Base-by-base conservation (phyloP, 78 protist genomes). In the Capsaspora owczarzaki region DNA sequence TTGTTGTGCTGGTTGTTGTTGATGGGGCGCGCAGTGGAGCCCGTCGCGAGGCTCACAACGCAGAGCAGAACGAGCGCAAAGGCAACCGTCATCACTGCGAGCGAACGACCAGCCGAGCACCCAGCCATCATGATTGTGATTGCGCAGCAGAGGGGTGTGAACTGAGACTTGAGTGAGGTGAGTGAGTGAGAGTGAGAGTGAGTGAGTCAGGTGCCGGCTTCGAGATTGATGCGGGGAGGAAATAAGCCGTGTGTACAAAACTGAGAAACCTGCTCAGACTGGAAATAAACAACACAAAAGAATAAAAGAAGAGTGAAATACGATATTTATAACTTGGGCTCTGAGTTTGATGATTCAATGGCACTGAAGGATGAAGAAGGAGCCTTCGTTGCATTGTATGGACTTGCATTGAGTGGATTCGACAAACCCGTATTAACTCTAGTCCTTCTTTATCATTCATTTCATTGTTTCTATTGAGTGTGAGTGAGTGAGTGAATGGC, bases 301-400 rank as follows among this genome's bases (percentile, higher is more conserved):
- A 29, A 16, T 68, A 42, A 43, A 33, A 20, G 31, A 37, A 70
- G 42, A 33, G 46, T 14, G 42, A 33, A 20, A 33, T 16, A 41
- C 14, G 12, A 60, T 16, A 49, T 49, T 49, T 49, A 49, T 49
- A 10, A 49, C 56, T 49, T 49, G 10, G 56, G n/a, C 10, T 49
- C 10, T 49, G 56, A 20, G 10, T 49, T 20, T 49, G n/a, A 49
- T 49, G n/a, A 49, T 10, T 20, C 56, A 49, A 49, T 49, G n/a
- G n/a, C 56, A 49, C 56, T 49, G n/a, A 49, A 49, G 68, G 35
- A 78, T 40, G 66, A 78, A 72, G 80, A 89, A 89, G 43, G 79
- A 61, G 16, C 86, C 70, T 35, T 89, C 86, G 63, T 89, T 2
- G 68, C 85, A 51, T 87, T 29, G 31, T 80, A 84, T 27, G 92